Evolutionary conservation across 2,329 filamentous ascomycete genomes (phyloP), one percentile per base, ranked within the genome.

Genomic region (Exserohilum rostratum): DNA sequence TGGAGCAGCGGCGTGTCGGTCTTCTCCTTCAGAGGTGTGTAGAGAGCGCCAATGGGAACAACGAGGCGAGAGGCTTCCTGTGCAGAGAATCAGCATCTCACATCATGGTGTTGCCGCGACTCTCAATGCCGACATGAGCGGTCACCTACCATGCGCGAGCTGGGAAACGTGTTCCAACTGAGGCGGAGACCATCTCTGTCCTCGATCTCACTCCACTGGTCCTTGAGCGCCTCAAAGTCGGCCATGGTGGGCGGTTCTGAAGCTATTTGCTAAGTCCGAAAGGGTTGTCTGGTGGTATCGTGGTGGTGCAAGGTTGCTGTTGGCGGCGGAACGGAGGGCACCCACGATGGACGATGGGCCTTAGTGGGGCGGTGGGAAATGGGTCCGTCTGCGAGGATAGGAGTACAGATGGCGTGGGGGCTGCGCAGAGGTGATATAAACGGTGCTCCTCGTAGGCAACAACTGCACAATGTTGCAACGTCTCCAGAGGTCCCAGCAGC

Each of bases 91-190:
- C 64, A 72, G 69, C 64, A 61, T 68, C 65, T 52, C 55, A 25
- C 46, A n/a, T 40, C 22, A 43, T 43, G 46, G 40, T 38, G 55
- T 63, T 40, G 58, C 40, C 43, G 42, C 53, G 42, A 29, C 25
- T 38, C 37, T 30, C 38, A 53, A 31, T 33, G 31, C 29, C n/a
- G 35, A 25, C 11, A 25, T 12, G 22, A 25, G 37, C 18, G 27
- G 29, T 44, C 17, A 29, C 92, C 92, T 97, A 55, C 93, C 92
- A 99, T 97, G 76, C 95, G 91, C 72, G 93, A 93, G 81, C 93
- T 97, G 45, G 95, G 95, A 72, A 99, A 96, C 58, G 96, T 96
- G 76, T 99, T 99, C 95, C 95, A 99, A 79, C 93, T 97, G 64
- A 99, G 84, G 61, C 95, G 88, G 71, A 98, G 87, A 58, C 95